These are phyloP conservation scores for Thermothelomyces thermophilus DNA, from an alignment of 2,329 filamentous ascomycete genomes.

Conservation along the genomic window DNA sequence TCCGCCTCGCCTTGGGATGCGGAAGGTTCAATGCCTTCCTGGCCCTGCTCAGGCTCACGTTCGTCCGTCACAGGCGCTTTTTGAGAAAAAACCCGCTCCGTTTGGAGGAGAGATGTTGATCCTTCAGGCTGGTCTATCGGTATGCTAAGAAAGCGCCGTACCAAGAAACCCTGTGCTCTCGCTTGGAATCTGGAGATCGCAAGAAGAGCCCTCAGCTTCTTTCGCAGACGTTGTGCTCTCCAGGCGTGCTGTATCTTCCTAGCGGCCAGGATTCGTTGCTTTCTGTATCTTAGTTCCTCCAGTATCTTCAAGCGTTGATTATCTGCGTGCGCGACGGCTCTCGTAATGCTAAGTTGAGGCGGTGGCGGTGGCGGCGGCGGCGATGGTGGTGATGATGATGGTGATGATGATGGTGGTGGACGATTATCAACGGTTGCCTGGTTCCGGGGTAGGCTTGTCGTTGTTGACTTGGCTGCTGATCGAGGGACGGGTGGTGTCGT, in stretches of 20 bases:
- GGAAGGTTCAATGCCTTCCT: background rate
- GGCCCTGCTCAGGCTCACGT: background rate
- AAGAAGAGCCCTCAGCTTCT: background rate
- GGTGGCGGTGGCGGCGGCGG: background rate
- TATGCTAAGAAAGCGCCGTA: background rate
- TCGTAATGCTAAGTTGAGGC: background rate
- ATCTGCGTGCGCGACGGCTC: too few relatives aligned
- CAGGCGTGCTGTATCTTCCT: conserved; percentile 7
- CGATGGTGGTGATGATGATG: background rate
- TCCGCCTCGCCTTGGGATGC: too few relatives aligned
- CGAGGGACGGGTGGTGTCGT: background rate
- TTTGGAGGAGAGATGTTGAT: too few relatives aligned
- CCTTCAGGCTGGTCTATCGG: too few relatives aligned
- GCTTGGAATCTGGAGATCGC: conserved; percentile 2
- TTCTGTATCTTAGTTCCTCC: background rate
- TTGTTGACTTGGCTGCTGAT: background rate
- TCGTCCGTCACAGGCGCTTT: background rate
- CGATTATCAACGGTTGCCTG: background rate
- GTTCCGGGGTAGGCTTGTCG: too few relatives aligned
- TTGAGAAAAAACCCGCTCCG: background rate
- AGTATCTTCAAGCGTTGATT: background rate
- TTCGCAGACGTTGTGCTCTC: conserved; percentile 1
- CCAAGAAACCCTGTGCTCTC: conserved; percentile 7
- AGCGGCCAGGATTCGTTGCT: background rate
- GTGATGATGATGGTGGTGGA: background rate